A percentile compares a stretch with the other conserved stretches of the same genome.
These are phyloP conservation scores for Penicillium hordei DNA, from an alignment of 2,329 filamentous ascomycete genomes.

Conservation along the genomic window DNA sequence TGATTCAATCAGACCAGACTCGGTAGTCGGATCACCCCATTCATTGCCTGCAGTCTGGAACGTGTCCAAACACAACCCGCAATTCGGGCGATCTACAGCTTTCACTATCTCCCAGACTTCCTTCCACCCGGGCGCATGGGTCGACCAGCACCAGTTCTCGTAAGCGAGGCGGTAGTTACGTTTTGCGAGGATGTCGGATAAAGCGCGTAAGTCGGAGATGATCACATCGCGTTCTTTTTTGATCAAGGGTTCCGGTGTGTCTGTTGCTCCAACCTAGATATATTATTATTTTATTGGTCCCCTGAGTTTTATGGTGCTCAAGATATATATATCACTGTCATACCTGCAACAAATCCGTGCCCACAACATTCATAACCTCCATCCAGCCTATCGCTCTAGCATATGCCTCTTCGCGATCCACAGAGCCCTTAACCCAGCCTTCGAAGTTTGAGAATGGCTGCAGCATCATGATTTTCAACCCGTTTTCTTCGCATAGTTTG, in stretches of 20 bases:
- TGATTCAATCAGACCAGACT: slow-evolving; percentile 58
- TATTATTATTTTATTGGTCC: neutral
- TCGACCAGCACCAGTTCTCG: slow-evolving; percentile 82
- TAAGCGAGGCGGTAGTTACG: slow-evolving; percentile 66
- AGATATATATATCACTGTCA: slow-evolving; percentile 14
- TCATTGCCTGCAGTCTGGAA: slow-evolving; percentile 74
- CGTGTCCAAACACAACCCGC: slow-evolving; percentile 74
- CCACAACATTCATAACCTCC: slow-evolving; percentile 67
- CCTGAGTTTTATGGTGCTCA: rapidly evolving
- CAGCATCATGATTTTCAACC: slow-evolving; percentile 65
- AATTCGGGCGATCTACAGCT: slow-evolving; percentile 62
- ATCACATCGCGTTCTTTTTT: slow-evolving; percentile 50
- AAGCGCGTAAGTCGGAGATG: slow-evolving; percentile 60
- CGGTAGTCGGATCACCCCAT: slow-evolving; percentile 69
- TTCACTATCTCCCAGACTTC: slow-evolving; percentile 68
- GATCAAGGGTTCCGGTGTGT: slow-evolving; percentile 58
- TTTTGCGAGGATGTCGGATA: slow-evolving; percentile 62
- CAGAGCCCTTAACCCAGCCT: slow-evolving; percentile 63
- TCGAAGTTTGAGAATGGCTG: slow-evolving; percentile 78
- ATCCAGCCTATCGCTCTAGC: slow-evolving; percentile 66
- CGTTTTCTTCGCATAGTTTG: slow-evolving; percentile 54
- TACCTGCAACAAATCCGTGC: slow-evolving; percentile 70
- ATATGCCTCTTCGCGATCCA: slow-evolving; percentile 63
- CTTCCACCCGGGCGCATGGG: slow-evolving; percentile 66
- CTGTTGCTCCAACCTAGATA: slow-evolving; percentile 61